Conservation (phyloP, 2,329 filamentous ascomycete genomes). For the Parasarocladium wereldwijsianum region DNA sequence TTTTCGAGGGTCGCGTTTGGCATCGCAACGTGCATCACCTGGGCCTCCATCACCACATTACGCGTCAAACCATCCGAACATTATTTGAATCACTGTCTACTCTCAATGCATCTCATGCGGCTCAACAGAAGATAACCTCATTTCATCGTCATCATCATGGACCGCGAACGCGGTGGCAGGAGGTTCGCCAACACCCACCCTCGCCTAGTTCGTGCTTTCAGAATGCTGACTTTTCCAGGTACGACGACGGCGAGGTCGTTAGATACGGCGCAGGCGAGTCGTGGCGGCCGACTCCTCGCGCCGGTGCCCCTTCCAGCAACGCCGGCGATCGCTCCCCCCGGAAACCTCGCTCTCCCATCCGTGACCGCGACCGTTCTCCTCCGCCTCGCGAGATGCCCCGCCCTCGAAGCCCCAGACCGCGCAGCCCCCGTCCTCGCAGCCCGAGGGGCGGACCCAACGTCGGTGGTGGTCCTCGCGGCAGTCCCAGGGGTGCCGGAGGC, state of each 20-base stretch:
- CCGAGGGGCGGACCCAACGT: too few relatives aligned
- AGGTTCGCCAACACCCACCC: not conserved
- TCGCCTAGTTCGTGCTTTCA: not conserved
- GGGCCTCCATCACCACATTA: too few relatives aligned
- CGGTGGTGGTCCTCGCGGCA: too few relatives aligned
- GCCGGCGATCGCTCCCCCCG: slow-evolving; percentile 31
- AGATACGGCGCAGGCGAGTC: slow-evolving; percentile 48
- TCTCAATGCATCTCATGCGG: too few relatives aligned
- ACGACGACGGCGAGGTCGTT: slow-evolving; percentile 47
- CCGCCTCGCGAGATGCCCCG: slow-evolving; percentile 7
- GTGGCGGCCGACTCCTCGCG: slow-evolving; percentile 41
- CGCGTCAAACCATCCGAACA: too few relatives aligned
- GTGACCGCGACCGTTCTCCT: slow-evolving; percentile 11
- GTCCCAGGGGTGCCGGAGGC: too few relatives aligned
- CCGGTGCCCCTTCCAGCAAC: slow-evolving; percentile 11
- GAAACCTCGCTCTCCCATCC: slow-evolving; percentile 9
- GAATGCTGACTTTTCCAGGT: slow-evolving; percentile 21
- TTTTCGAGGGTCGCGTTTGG: too few relatives aligned
- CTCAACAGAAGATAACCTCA: not conserved
- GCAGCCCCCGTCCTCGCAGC: slow-evolving; percentile 24
- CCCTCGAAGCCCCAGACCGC: slow-evolving; percentile 10
- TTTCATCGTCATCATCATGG: slow-evolving; percentile 4
- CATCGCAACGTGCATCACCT: too few relatives aligned
- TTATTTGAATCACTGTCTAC: too few relatives aligned
- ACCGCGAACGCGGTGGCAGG: slow-evolving; percentile 9